Evolutionary conservation across 2,329 filamentous ascomycete species (phyloP), one percentile per base, ranked within the genome.

Genomic region (Xylaria polymorpha): DNA sequence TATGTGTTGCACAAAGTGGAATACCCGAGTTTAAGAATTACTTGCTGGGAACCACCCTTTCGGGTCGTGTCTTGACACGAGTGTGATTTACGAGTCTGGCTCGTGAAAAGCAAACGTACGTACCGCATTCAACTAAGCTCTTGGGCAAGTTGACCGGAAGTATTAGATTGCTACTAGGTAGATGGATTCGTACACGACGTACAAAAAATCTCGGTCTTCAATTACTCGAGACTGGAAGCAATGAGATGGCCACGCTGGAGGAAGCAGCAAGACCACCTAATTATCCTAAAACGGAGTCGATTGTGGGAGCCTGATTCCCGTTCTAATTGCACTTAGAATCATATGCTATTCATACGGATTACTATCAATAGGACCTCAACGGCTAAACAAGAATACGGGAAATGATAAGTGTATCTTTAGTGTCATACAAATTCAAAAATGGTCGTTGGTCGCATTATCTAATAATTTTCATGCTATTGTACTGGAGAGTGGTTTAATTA

Each of bases 1-100:
- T 56, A 59, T 64, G 63, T 64, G 66, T 37, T 29, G 67, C 69
- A 65, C 51, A 62, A 44, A 44, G 48, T 59, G 55, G 43, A 44
- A 65, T 61, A 46, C 44, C 57, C 22, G 22, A 37, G 53, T 51
- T 50, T 60, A 35, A 35, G n/a, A 35, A 43, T 20, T 43, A 37
- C 15, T 46, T 32, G 9, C n/a, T 41, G 20, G 7, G 57, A 15
- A 29, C 51, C 22, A 25, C 7, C 29, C 35, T 15, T 41, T 32
- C 39, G 6, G 41, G 53, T 50, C 20, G 39, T 32, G 56, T 25
- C 37, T 20, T 35, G 20, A 25, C 51, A 44, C 29, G 60, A 61
- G 14, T 50, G 22, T 8, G n/a, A 60, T 53, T 44, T 18, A 22
- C 22, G 18, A 61, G 37, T 9, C 29, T 60, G 55, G 43, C 53